Conservation (phyloP, 2,329 filamentous ascomycete genomes). For the Tolypocladium nubicola region DNA sequence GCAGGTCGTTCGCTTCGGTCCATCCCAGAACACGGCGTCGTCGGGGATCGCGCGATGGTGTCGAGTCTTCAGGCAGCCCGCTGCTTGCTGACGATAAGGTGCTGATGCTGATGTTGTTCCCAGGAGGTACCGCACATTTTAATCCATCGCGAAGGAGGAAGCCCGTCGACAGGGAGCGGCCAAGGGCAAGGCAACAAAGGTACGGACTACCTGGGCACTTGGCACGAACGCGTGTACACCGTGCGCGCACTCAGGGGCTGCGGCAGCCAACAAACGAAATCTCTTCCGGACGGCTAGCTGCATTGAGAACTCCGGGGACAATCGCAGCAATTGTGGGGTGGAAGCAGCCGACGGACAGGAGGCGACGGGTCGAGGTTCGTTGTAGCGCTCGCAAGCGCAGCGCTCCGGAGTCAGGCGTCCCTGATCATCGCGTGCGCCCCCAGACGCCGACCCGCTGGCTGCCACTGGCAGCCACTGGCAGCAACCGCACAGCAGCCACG, state of each 20-base stretch:
- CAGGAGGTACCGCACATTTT: background rate
- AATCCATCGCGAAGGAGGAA: background rate
- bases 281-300: background rate
- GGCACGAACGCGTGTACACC: background rate
- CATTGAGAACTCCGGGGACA: background rate
- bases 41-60: background rate
- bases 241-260: background rate
- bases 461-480: background rate
- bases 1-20: background rate
- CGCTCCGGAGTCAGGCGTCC: too few relatives aligned
- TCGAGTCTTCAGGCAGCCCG: too few relatives aligned
- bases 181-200: background rate
- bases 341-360: background rate
- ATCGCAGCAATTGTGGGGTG: background rate
- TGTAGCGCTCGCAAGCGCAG: background rate
- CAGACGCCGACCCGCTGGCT: background rate
- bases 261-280: background rate
- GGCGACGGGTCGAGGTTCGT: background rate
- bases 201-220: too few relatives aligned
- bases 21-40: background rate
- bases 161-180: background rate
- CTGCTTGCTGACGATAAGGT: background rate
- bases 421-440: background rate
- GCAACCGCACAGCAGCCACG: background rate
- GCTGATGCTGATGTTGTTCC: background rate